phyloP scores from a whole-genome alignment of 192 early-diverging fungal species.

The Linnemannia elongata region DNA sequence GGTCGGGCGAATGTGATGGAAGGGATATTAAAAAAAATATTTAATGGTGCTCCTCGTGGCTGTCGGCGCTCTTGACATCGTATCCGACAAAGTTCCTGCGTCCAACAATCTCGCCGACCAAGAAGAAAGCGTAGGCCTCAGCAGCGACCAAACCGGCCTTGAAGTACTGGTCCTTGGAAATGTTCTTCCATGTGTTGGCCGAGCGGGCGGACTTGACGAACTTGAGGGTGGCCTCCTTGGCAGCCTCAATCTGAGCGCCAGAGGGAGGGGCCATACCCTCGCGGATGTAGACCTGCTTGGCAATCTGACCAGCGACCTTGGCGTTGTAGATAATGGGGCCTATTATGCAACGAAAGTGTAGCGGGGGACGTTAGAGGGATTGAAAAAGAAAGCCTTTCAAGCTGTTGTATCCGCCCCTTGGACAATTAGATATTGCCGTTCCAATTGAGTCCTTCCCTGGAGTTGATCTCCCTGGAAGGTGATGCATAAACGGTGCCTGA shows the following conservation, averaged over 20 bases:
- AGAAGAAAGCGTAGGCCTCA: slow-evolving; percentile 72
- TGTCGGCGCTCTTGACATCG: slow-evolving; percentile 62
- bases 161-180: slow-evolving; percentile 58
- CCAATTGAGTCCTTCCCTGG: background rate
- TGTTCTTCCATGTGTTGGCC: slow-evolving; percentile 59
- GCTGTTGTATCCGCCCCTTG: background rate
- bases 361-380: background rate
- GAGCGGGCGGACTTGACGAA: slow-evolving; percentile 53
- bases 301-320: slow-evolving; percentile 69
- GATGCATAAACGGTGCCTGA: background rate
- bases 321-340: slow-evolving; percentile 65
- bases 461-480: background rate
- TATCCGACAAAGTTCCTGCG: slow-evolving; percentile 75
- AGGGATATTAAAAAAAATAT: slow-evolving; percentile 8
- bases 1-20: background rate
- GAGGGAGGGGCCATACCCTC: slow-evolving; percentile 72
- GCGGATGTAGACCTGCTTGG: slow-evolving; percentile 74
- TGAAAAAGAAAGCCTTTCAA: background rate
- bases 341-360: background rate
- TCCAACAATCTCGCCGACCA: slow-evolving; percentile 75
- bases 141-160: slow-evolving; percentile 67
- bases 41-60: slow-evolving; percentile 50
- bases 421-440: background rate
- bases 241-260: slow-evolving; percentile 62
- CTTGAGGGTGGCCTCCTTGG: slow-evolving; percentile 60